Evolutionary conservation across 2,329 filamentous ascomycete genomes (phyloP).

Genomic region (Curvularia eragrostidis): DNA sequence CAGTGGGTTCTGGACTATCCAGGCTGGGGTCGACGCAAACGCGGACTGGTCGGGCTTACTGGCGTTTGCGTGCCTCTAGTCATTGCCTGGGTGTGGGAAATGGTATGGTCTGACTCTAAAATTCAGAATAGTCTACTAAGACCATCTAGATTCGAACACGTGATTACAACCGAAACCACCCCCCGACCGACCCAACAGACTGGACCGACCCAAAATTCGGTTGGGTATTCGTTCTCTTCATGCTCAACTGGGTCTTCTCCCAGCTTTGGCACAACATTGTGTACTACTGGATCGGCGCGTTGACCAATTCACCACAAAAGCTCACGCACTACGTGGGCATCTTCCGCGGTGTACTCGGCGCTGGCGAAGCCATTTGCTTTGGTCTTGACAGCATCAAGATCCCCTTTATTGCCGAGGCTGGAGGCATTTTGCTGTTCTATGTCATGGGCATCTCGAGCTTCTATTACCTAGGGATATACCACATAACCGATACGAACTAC

Average conservation of each 20-base stretch:
- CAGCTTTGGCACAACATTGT: constrained; percentile 45
- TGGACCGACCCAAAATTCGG: constrained; percentile 37
- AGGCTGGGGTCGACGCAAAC: constrained; percentile 39
- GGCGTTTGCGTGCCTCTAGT: constrained; percentile 35
- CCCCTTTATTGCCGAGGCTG: constrained; percentile 38
- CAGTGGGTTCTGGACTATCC: constrained; percentile 40
- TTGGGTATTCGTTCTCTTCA: constrained; percentile 42
- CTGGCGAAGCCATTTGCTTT: constrained; percentile 42
- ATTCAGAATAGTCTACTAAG: neutral
- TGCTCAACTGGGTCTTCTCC: constrained; percentile 41
- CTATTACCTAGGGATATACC: constrained; percentile 37
- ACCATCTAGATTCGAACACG: constrained; percentile 34
- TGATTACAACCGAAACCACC: constrained; percentile 36
- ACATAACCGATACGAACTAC: constrained; percentile 43
- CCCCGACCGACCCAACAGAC: constrained; percentile 34
- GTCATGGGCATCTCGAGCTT: constrained; percentile 35
- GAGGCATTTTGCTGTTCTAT: constrained; percentile 41
- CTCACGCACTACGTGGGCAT: constrained; percentile 42
- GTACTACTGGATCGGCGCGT: constrained; percentile 43
- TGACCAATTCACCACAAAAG: constrained; percentile 43
- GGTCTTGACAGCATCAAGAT: constrained; percentile 43
- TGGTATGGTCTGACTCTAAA: constrained; percentile 20
- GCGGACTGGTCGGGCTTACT: constrained; percentile 37
- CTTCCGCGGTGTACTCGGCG: constrained; percentile 41
- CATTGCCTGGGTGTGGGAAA: constrained; percentile 42